A percentile compares a stretch with the other conserved stretches of the same genome.
These are phyloP conservation scores for Lasiodiplodia citricola DNA, from an alignment of 2,329 filamentous ascomycete species.

Conservation along the genomic window DNA sequence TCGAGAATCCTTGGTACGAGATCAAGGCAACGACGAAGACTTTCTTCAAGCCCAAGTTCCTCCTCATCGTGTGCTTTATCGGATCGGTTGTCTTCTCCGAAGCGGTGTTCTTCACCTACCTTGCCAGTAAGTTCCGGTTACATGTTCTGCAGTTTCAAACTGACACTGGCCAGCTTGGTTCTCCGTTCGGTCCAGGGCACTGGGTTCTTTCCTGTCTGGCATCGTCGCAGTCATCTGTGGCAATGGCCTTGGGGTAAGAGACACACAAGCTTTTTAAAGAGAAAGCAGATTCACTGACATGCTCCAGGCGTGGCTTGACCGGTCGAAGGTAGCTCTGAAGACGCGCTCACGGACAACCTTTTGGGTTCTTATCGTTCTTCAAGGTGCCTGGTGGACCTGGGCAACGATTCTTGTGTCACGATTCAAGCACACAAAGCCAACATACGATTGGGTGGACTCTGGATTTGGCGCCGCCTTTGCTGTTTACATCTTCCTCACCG, in stretches of 20 bases:
- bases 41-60: slow-evolving; percentile 66
- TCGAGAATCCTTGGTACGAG: slow-evolving; percentile 63
- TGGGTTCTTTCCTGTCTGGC: slow-evolving; percentile 73
- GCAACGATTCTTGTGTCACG: slow-evolving; percentile 67
- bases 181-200: slow-evolving; percentile 68
- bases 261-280: background rate
- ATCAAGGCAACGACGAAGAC: slow-evolving; percentile 63
- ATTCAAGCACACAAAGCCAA: slow-evolving; percentile 62
- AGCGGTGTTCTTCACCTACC: slow-evolving; percentile 74
- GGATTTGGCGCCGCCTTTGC: slow-evolving; percentile 71
- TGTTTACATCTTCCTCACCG: slow-evolving; percentile 69
- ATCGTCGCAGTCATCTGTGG: slow-evolving; percentile 69
- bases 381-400: slow-evolving; percentile 77
- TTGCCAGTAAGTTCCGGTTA: slow-evolving; percentile 47
- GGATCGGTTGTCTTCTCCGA: slow-evolving; percentile 74
- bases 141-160: background rate
- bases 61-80: slow-evolving; percentile 70
- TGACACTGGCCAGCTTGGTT: slow-evolving; percentile 62
- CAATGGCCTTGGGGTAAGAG: slow-evolving; percentile 63
- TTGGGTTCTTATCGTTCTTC: slow-evolving; percentile 58
- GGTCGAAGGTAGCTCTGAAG: slow-evolving; percentile 59
- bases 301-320: slow-evolving; percentile 60
- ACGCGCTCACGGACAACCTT: slow-evolving; percentile 62
- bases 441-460: slow-evolving; percentile 67
- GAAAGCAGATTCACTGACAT: slow-evolving; percentile 30